These are phyloP conservation scores for Colletotrichum zoysiae DNA, from an alignment of 2,329 filamentous ascomycete genomes.

Conservation along the genomic window DNA sequence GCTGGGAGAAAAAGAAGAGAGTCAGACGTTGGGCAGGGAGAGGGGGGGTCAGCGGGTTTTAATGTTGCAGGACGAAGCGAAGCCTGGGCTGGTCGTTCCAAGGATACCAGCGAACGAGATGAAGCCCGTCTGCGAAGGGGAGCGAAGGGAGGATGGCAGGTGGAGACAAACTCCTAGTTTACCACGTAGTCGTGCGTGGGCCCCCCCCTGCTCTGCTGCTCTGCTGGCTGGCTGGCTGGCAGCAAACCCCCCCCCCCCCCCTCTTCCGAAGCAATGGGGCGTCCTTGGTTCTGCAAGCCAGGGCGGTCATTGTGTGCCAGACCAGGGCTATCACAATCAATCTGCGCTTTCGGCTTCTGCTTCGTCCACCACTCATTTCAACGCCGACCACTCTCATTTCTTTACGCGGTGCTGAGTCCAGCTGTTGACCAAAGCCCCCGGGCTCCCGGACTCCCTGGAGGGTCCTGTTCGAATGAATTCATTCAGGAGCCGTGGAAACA, in stretches of 20 bases:
- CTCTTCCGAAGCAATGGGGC: constrained; percentile 33
- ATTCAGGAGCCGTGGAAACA: constrained; percentile 19
- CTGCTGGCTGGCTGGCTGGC: constrained; percentile 24
- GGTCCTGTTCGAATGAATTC: constrained; percentile 4
- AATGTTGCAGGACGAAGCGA: constrained; percentile 46
- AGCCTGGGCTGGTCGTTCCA: constrained; percentile 16
- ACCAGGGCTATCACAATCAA: constrained; percentile 27
- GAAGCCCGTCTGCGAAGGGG: constrained; percentile 32
- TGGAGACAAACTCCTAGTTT: constrained; percentile 22
- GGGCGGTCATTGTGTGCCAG: constrained; percentile 17
- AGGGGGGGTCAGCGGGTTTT: constrained; percentile 56
- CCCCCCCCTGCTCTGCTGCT: neutral
- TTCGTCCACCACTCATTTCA: constrained; percentile 33
- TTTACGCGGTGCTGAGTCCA: constrained; percentile 19
- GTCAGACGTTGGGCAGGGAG: constrained; percentile 52
- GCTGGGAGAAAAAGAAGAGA: constrained; percentile 52
- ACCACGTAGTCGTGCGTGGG: constrained; percentile 31
- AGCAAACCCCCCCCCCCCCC: constrained; percentile 33
- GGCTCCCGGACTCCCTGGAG: constrained; percentile 3
- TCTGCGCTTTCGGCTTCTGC: neutral
- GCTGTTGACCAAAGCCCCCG: constrained; percentile 27
- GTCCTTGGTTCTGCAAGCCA: constrained; percentile 31
- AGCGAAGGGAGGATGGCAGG: constrained; percentile 35
- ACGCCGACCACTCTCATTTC: constrained; percentile 29
- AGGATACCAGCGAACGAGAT: constrained; percentile 39